Conservation (phyloP, 2,329 filamentous ascomycete genomes). For the Paraphoma chrysanthemicola region DNA sequence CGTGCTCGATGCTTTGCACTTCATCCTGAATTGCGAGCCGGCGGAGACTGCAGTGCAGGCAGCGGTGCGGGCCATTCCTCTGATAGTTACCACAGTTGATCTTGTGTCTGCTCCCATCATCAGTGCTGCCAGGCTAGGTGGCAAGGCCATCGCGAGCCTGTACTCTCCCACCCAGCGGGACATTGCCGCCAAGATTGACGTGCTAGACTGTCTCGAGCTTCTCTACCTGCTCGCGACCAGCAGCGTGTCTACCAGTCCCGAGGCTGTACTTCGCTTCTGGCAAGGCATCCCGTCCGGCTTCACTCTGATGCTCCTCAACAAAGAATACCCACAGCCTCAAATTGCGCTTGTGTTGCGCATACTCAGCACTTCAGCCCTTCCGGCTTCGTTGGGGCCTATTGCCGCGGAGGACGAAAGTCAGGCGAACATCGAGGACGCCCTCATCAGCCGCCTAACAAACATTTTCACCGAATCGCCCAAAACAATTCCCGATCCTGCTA, state of each 20-base stretch:
- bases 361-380: conserved; percentile 70
- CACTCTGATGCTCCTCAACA: conserved; percentile 70
- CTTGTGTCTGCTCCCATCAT: conserved; percentile 61
- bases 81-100: conserved; percentile 56
- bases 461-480: conserved; percentile 65
- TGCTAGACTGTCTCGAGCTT: conserved; percentile 68
- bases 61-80: conserved; percentile 60
- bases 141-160: conserved; percentile 31
- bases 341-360: conserved; percentile 70
- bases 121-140: conserved; percentile 41
- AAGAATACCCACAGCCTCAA: conserved; percentile 69
- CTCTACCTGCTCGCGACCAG: conserved; percentile 69
- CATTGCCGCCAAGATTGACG: conserved; percentile 67
- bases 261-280: conserved; percentile 67
- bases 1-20: conserved; percentile 69
- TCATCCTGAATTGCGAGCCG: conserved; percentile 69
- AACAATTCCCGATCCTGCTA: conserved; percentile 30
- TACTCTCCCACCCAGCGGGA: conserved; percentile 48
- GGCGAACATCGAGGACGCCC: conserved; percentile 49
- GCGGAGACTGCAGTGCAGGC: conserved; percentile 66
- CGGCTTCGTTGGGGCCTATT: conserved; percentile 72
- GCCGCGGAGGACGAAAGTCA: conserved; percentile 52
- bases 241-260: conserved; percentile 55
- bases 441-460: conserved; percentile 69
- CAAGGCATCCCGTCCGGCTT: conserved; percentile 70